Conservation (phyloP, 2,329 filamentous ascomycete species). For the Fusarium pseudoanthophilum region DNA sequence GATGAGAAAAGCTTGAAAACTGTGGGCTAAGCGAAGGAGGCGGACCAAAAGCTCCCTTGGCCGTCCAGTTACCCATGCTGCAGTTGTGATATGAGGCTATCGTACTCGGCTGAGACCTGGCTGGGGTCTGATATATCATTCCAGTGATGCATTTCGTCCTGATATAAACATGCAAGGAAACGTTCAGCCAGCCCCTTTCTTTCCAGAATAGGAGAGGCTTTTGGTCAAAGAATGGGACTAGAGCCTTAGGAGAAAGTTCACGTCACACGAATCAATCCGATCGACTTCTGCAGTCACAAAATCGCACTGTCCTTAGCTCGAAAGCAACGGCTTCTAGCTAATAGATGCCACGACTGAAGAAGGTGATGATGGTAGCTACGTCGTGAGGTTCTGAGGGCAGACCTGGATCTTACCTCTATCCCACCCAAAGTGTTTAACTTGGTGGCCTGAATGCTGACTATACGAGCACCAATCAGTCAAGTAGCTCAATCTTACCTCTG, state of each 20-base stretch:
- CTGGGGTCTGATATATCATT: background rate
- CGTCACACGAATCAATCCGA: background rate
- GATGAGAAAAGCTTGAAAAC: fast-evolving
- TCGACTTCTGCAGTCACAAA: too few relatives aligned
- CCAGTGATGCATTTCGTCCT: fast-evolving
- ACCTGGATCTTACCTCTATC: background rate
- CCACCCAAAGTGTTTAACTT: too few relatives aligned
- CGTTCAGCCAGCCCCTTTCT: background rate
- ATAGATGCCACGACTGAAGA: background rate
- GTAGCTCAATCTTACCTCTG: too few relatives aligned
- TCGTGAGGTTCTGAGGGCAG: background rate
- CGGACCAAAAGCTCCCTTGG: fast-evolving
- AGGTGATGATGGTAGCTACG: background rate
- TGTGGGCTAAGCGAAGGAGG: fast-evolving
- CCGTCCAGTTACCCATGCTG: background rate
- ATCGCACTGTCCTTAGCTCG: background rate
- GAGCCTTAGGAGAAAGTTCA: too few relatives aligned
- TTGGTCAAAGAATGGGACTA: background rate
- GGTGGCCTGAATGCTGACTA: too few relatives aligned
- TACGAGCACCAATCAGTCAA: too few relatives aligned
- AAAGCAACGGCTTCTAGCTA: background rate
- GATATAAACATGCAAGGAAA: background rate
- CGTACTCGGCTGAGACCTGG: fast-evolving
- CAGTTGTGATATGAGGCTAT: background rate
- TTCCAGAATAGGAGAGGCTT: background rate